Conservation (phyloP, 805 yeast genomes). For the Candida endomychidarum region DNA sequence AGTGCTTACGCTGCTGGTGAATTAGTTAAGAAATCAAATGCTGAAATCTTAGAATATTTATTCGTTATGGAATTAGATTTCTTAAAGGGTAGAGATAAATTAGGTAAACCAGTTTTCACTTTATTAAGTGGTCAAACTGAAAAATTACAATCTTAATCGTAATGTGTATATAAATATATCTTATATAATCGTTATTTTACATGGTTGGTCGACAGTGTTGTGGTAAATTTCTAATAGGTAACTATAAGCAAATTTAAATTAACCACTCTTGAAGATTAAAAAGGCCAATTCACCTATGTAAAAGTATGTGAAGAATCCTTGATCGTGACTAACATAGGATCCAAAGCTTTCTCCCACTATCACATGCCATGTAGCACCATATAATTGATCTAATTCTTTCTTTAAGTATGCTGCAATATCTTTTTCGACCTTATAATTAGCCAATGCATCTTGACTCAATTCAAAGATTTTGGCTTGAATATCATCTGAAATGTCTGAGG, state of each 20-base stretch:
- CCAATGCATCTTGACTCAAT: constrained; percentile 46
- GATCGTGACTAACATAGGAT: constrained; percentile 75
- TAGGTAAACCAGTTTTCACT: constrained; percentile 86
- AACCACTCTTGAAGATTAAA: constrained; percentile 67
- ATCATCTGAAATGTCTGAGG: constrained; percentile 51
- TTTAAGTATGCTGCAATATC: constrained; percentile 68
- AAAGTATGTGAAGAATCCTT: constrained; percentile 68
- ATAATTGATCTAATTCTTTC: constrained; percentile 61
- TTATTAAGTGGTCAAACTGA: constrained; percentile 80
- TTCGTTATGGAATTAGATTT: constrained; percentile 95
- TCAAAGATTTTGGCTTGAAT: constrained; percentile 51
- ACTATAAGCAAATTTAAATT: too few species aligned
- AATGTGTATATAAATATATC: background rate
- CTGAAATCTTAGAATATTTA: constrained; percentile 72
- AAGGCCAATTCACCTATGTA: constrained; percentile 70
- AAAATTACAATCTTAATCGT: constrained; percentile 9
- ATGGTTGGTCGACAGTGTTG: too few species aligned
- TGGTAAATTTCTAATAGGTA: too few species aligned
- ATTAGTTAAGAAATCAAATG: constrained; percentile 65
- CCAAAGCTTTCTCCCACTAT: constrained; percentile 81
- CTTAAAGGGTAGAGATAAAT: constrained; percentile 88
- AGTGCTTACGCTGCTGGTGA: constrained; percentile 94
- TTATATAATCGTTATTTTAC: constrained; percentile 1
- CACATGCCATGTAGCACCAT: constrained; percentile 79
- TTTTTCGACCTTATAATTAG: constrained; percentile 46